Base-by-base conservation (phyloP, 495 filamentous ascomycete genomes). In the Tuber brumale region DNA sequence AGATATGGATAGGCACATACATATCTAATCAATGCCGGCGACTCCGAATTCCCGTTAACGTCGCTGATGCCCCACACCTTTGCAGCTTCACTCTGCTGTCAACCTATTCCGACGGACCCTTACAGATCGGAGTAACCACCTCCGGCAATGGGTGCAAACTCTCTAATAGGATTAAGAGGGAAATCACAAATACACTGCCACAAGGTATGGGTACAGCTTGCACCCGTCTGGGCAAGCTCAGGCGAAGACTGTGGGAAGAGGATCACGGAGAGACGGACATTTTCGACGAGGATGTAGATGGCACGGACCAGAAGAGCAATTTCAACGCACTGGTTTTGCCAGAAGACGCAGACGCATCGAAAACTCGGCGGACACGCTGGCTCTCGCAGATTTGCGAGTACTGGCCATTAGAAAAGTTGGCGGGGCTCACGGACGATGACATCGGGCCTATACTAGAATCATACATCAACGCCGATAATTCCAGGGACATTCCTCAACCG, bases 341-440 rank as follows among this genome's bases (percentile, higher is more conserved):
- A 71, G 88, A 88, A 74, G 93, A 95, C 80, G 84, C 87, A 7
- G 90, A 92, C 70, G 92, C 91, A 3, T 89, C 89, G 12, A 94
- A 92, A 84, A 93, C 88, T 27, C 87, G 96, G 71, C 87, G 95
- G 61, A 94, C 96, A 86, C 89, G 95, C 39, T 99, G 96, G 96
- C 85, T 99, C 4, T 89, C 91, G 27, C 95, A 99, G 83, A 94
- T 99, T 27, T 99, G 96, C 87, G 95, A 99, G 86, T 99, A 99
- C 85, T 99, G 96, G 96, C 94, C 95, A 2, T 86, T 99, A 35
- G 89, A 89, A 69, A 89, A 92, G 27, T 88, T 99, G 3, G 93
- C 94, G 12, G 86, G 87, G 42, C 90, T 98, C 73, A 89, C 88
- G 19, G 93, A 97, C 81, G 87, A 85, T 23, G 95, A 97, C 81